phyloP scores from a whole-genome alignment of 306 rosid genomes.

The Cicer pinnatifidum region DNA sequence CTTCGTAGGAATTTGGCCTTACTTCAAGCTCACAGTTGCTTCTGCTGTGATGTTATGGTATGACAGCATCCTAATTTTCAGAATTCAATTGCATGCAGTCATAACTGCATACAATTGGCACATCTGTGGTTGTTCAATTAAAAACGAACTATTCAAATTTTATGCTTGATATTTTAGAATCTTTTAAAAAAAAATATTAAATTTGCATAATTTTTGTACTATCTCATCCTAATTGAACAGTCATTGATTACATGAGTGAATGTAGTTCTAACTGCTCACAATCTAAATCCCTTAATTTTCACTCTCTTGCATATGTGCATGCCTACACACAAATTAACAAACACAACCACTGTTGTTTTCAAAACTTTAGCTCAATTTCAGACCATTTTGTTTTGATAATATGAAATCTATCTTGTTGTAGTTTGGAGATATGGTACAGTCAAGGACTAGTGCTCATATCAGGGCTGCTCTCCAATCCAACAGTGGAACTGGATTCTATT shows the following conservation, averaged over 20 bases:
- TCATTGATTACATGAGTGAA: too few relatives aligned
- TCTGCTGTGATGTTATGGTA: conserved; percentile 77
- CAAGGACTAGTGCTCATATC: conserved; percentile 81
- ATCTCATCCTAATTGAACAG: too few relatives aligned
- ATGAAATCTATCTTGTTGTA: conserved; percentile 38
- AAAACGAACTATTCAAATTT: too few relatives aligned
- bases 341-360: neutral
- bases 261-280: too few relatives aligned
- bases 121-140: too few relatives aligned
- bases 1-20: conserved; percentile 74
- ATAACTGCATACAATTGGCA: too few relatives aligned
- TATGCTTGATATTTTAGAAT: too few relatives aligned
- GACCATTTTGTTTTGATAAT: conserved; percentile 2
- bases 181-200: too few relatives aligned
- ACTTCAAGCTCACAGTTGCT: conserved; percentile 67
- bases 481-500: conserved; percentile 64
- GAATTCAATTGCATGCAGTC: too few relatives aligned
- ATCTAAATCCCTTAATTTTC: neutral
- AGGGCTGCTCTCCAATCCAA: conserved; percentile 74
- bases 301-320: neutral
- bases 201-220: too few relatives aligned
- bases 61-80: conserved; percentile 7
- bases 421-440: conserved; percentile 87
- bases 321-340: neutral
- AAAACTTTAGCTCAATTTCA: neutral